A percentile compares a stretch with the other conserved stretches of the same genome.
phyloP scores from a whole-genome alignment of 2,329 filamentous ascomycete genomes.

The Daldinia sp. region DNA sequence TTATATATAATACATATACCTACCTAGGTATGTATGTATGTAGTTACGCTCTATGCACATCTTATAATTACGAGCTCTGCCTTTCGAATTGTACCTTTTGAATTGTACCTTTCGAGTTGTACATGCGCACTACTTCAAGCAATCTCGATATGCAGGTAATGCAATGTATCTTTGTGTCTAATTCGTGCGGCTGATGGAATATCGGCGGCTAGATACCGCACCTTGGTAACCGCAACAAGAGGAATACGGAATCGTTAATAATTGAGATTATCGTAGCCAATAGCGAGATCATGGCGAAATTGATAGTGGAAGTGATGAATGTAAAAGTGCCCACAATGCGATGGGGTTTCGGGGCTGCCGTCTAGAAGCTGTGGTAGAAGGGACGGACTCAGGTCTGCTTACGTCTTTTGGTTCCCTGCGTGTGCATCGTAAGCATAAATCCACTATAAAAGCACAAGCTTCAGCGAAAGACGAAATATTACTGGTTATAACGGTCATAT shows the following conservation, averaged over 20 bases:
- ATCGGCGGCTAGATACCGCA: conserved; percentile 3
- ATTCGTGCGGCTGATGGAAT: conserved; percentile 33
- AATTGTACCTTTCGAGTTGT: too few relatives aligned
- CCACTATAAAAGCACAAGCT: conserved; percentile 35
- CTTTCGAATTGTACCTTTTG: background rate
- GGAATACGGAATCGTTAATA: conserved; percentile 16
- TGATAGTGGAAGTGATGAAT: conserved; percentile 26
- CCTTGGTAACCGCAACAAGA: conserved; percentile 5
- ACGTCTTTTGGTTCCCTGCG: conserved; percentile 37
- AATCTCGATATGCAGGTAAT: too few relatives aligned
- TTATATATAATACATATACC: too few relatives aligned
- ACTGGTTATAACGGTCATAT: conserved; percentile 35
- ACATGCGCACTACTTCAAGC: too few relatives aligned
- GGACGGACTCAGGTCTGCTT: conserved; percentile 40
- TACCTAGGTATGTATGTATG: too few relatives aligned
- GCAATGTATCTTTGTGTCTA: conserved; percentile 9
- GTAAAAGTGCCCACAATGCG: conserved; percentile 24
- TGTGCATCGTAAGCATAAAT: conserved; percentile 43
- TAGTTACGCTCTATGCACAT: background rate
- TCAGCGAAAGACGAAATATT: conserved; percentile 32
- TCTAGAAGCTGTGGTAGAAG: conserved; percentile 35
- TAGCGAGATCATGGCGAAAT: conserved; percentile 30
- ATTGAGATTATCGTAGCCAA: conserved; percentile 28
- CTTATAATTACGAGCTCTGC: background rate
- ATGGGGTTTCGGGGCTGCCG: conserved; percentile 42